Conservation (phyloP, 129 eudicot genomes). For the Sambucus nigra region DNA sequence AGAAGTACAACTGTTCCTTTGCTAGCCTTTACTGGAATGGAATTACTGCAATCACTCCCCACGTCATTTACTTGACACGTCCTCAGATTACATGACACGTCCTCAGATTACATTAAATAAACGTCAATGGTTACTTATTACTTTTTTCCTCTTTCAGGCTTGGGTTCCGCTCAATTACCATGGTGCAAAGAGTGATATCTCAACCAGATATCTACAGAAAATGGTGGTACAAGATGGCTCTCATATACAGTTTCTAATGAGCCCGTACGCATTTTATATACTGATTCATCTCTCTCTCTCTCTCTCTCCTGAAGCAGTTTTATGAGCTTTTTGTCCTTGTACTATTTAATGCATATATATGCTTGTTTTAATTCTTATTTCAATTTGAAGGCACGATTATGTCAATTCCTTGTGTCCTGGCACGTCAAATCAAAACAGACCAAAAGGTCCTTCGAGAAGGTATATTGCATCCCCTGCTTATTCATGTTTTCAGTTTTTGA, state of each 20-base stretch:
- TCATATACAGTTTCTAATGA: slow-evolving; percentile 47
- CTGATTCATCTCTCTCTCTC: background rate
- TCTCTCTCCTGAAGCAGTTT: background rate
- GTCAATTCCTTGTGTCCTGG: slow-evolving; percentile 67
- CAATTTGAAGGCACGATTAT: slow-evolving; percentile 53
- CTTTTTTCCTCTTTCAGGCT: slow-evolving; percentile 25
- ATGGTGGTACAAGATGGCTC: slow-evolving; percentile 42
- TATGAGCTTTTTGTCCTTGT: background rate
- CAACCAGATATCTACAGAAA: slow-evolving; percentile 35
- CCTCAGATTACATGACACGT: no score
- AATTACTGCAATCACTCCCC: no score
- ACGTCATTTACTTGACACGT: background rate
- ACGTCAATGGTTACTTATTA: background rate
- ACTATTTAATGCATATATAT: slow-evolving; percentile 1
- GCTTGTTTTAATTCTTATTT: background rate
- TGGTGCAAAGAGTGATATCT: slow-evolving; percentile 36
- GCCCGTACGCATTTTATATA: slow-evolving; percentile 39
- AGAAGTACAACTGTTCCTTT: background rate
- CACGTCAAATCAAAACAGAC: slow-evolving; percentile 30
- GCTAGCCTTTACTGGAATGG: background rate
- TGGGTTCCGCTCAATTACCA: slow-evolving; percentile 81
- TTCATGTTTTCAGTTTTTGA: background rate
- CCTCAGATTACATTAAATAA: no score
- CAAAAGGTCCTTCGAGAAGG: slow-evolving; percentile 52
- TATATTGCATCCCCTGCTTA: slow-evolving; percentile 9